A percentile compares a stretch with the other conserved stretches of the same genome.
Evolutionary conservation across 805 yeast genomes (phyloP).

Genomic region (Yarrowia bubula): DNA sequence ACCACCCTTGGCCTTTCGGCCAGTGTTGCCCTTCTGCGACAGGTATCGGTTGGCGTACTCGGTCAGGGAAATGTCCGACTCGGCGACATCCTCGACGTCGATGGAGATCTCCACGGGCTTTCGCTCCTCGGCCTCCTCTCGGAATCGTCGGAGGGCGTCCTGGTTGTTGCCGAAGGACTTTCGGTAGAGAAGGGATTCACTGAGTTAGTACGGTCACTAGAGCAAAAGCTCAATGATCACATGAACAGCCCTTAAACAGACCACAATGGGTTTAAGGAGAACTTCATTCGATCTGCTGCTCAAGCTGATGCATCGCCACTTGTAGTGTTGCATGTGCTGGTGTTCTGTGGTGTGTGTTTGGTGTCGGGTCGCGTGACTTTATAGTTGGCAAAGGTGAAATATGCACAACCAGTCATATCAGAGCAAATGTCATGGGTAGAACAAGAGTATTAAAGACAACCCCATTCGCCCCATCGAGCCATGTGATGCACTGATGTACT

Average conservation of each 20-base stretch:
- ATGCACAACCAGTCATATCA: neutral
- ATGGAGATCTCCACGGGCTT: constrained; percentile 22
- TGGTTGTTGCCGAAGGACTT: constrained; percentile 22
- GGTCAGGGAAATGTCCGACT: constrained; percentile 27
- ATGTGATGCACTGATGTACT: too few species aligned
- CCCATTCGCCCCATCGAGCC: too few species aligned
- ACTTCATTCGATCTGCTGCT: too few species aligned
- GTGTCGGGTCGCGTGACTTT: constrained; percentile 9
- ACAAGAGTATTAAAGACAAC: too few species aligned
- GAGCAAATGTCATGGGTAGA: neutral
- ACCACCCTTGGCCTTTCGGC: constrained; percentile 13
- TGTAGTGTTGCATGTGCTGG: neutral
- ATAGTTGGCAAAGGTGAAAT: neutral
- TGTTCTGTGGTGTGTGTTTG: too few species aligned
- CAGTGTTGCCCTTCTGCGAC: constrained; percentile 9
- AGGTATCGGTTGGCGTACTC: constrained; percentile 29
- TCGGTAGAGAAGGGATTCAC: constrained; percentile 22
- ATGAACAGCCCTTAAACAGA: too few species aligned
- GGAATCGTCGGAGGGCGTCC: constrained; percentile 20
- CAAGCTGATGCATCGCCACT: too few species aligned
- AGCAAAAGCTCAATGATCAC: too few species aligned
- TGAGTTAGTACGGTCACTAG: neutral
- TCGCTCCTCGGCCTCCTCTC: constrained; percentile 27
- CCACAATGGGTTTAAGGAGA: too few species aligned
- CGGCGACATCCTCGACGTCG: constrained; percentile 29